Evolutionary conservation across 768 basidiomycete species (phyloP).

Genomic region (Tylopilus cervinicoccineus): DNA sequence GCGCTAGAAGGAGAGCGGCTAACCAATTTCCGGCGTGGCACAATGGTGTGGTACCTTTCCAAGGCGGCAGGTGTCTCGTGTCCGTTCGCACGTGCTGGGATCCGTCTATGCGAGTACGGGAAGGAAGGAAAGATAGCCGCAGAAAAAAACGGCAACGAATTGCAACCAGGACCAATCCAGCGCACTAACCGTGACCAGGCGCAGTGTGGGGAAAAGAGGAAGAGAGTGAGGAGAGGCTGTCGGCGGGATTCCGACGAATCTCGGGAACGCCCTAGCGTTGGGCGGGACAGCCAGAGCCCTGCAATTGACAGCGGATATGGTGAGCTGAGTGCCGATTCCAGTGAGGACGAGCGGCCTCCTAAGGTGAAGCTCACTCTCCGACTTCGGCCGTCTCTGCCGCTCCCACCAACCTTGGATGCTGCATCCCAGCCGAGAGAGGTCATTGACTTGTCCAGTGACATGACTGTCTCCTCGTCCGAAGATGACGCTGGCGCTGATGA

Average conservation of each 20-base stretch:
- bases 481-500: constrained; percentile 28
- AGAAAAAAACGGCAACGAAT: constrained; percentile 25
- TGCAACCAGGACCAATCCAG: constrained; percentile 42
- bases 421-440: constrained; percentile 22
- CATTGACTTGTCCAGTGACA: constrained; percentile 42
- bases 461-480: constrained; percentile 35
- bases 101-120: constrained; percentile 64
- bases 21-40: constrained; percentile 76
- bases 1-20: constrained; percentile 33
- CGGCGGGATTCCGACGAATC: constrained; percentile 20
- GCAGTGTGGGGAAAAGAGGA: constrained; percentile 45
- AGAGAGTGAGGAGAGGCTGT: constrained; percentile 36
- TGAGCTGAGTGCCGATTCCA: constrained; percentile 20
- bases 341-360: constrained; percentile 40
- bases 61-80: constrained; percentile 71
- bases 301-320: constrained; percentile 25
- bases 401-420: constrained; percentile 14
- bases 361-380: constrained; percentile 72
- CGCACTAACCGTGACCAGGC: constrained; percentile 31
- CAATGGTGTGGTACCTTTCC: constrained; percentile 78
- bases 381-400: constrained; percentile 41
- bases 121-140: constrained; percentile 41
- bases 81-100: constrained; percentile 71
- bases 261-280: constrained; percentile 5
- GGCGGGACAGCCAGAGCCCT: constrained; percentile 21